A percentile compares a stretch with the other conserved stretches of the same genome.
phyloP scores from a whole-genome alignment of 2,329 filamentous ascomycete genomes.

The Colletotrichum incanum region DNA sequence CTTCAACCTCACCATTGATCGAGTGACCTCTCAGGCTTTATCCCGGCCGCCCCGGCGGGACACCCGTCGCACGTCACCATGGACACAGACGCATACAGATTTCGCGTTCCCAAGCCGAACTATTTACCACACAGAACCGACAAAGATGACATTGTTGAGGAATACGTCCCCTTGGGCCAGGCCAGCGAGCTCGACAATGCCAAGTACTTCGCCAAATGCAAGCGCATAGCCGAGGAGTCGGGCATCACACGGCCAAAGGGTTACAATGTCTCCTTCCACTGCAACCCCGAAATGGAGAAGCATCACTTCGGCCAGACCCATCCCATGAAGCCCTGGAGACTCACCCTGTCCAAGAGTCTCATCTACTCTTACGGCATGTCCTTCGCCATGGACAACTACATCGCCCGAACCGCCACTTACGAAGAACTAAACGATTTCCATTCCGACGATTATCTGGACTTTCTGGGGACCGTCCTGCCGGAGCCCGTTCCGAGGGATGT shows the following conservation, averaged over 20 bases:
- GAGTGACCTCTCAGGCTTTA: conserved; percentile 6
- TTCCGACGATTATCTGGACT: conserved; percentile 90
- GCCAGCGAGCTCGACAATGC: conserved; percentile 70
- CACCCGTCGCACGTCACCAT: conserved; percentile 32
- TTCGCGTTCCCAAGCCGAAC: conserved; percentile 71
- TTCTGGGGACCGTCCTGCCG: conserved; percentile 81
- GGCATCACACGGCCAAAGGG: conserved; percentile 86
- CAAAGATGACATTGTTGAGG: conserved; percentile 67
- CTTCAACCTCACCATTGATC: conserved; percentile 17
- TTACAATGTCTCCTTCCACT: conserved; percentile 95
- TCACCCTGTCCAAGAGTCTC: conserved; percentile 95
- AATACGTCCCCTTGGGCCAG: conserved; percentile 66
- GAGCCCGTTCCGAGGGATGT: conserved; percentile 76
- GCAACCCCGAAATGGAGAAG: conserved; percentile 93
- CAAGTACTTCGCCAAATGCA: conserved; percentile 71
- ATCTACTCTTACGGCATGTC: conserved; percentile 97
- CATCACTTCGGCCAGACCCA: conserved; percentile 98
- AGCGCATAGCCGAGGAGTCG: conserved; percentile 71
- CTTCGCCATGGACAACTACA: conserved; percentile 95
- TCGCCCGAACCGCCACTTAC: conserved; percentile 85
- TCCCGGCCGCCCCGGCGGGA: conserved; percentile 30
- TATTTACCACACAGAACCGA: conserved; percentile 71
- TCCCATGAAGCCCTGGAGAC: conserved; percentile 99
- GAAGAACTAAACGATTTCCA: conserved; percentile 93
- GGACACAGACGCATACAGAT: conserved; percentile 58